Evolutionary conservation across 2,329 filamentous ascomycete species (phyloP).

Genomic region (Colletotrichum trifolii): DNA sequence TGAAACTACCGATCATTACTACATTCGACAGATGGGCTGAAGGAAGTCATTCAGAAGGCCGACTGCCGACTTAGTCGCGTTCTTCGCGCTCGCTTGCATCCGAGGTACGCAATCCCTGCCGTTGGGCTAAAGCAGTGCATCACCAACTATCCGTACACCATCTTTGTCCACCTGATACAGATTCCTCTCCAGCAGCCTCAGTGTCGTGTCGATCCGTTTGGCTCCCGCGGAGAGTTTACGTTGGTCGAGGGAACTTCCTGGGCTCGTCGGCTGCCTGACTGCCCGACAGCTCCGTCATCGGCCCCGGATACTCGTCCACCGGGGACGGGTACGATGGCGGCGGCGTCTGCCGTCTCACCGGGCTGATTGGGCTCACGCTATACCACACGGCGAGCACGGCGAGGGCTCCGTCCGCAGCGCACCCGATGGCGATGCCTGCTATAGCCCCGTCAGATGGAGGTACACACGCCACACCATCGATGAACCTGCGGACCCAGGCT

Average conservation of each 20-base stretch:
- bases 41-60: background rate
- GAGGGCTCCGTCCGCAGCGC: conserved; percentile 5
- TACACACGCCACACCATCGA: background rate
- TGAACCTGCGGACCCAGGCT: background rate
- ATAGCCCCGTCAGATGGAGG: background rate
- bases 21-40: background rate
- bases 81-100: background rate
- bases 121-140: background rate
- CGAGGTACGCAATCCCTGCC: background rate
- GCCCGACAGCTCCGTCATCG: conserved; percentile 24
- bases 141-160: background rate
- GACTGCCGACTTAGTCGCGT: background rate
- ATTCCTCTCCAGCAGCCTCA: background rate
- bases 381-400: conserved; percentile 21
- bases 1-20: conserved; percentile 1
- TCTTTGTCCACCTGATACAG: background rate
- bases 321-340: conserved; percentile 28
- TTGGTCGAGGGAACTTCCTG: conserved; percentile 26
- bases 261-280: conserved; percentile 5
- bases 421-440: conserved; percentile 24
- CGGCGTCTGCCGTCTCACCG: conserved; percentile 18
- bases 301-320: conserved; percentile 11
- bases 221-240: conserved; percentile 10
- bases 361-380: conserved; percentile 25
- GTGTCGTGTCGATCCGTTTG: conserved; percentile 1